Evolutionary conservation across 73 alveolate species (phyloP), one percentile per base, ranked within the genome.

Genomic region (Paramecium bursaria): DNA sequence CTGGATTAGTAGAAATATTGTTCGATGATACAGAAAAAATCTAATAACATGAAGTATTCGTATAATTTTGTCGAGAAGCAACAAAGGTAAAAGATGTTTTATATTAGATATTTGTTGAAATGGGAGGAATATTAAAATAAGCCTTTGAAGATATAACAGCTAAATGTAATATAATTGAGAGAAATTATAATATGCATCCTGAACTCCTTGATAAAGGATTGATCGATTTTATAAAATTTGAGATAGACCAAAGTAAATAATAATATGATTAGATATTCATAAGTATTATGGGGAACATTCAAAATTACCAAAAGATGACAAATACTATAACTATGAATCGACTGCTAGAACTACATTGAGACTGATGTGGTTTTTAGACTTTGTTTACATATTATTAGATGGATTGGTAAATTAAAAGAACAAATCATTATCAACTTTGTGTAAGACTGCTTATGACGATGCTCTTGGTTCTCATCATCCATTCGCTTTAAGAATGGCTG

Each of bases 381-480:
- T 54, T 35, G 27, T 90, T 14, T 44, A 61, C 33, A 19, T 33
- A 14, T 23, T 88, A n/a, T 74, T 87, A 2, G 42, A 39, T 14
- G 23, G 33, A 23, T 31, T 88, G 14, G 31, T 73, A 9, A 21
- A 50, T 3, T 86, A 90, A 48, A 73, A 86, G 27, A 54, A 51
- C n/a, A 74, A 55, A 21, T 50, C 50, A 23, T 53, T 90, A 4
- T 46, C 87, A n/a, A 39, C 82, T 17, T 30, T 85, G 4, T 86
- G 93, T 21, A 86, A 49, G 49, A 85, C 52, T 26, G 95, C 95
- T 9, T 92, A 92, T 74, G 86, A 55, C 22, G 51, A 74, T 17
- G 94, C 93, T 33, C 86, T 92, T 5, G 97, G 86, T 3, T 92
- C 94, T 15, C 97, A 92, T 80, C 97, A 92, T 82, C 91, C 97